Base-by-base conservation (phyloP, 1,284 basidiomycete genomes). In the Mycena sp. region DNA sequence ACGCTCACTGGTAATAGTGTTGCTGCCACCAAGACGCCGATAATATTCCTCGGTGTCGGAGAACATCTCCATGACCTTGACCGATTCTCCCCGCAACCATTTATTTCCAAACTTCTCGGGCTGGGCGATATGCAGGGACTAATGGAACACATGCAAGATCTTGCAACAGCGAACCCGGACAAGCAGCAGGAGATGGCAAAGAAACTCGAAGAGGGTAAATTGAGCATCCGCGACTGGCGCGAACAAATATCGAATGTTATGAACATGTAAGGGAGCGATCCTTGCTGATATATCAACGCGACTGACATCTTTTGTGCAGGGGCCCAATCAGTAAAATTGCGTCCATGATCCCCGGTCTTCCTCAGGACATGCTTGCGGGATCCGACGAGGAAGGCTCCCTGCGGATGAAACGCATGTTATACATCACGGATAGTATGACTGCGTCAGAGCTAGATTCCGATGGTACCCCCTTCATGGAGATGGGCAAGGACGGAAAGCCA, bases 351-450 rank as follows among this genome's bases (percentile, higher is more conserved):
- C 97, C 97, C 4, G 97, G 97, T 41, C 89, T 99, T 77, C 94
- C 96, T 20, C 93, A 95, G 75, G 95, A 96, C 54, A 86, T 99
- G 80, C 87, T 99, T 69, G 91, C 93, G 78, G 96, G 95, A 52
- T 93, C 93, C 39, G 95, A 96, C 79, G 96, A 98, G 80, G 97
- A 98, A 78, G 96, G 95, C 48, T 92, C 94, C 1, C 82, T 90
- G 75, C 93, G 95, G 72, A 93, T 99, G 91, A 99, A 99, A 84
- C 92, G 96, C 73, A 97, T 99, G 95, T 95, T 99, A 76, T 99
- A 95, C 85, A 99, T 99, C 80, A 98, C 96, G 30, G 97, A 99
- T 83, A 96, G 95, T 78, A 99, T 99, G 97, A 95, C 96, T 54
- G 89, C 92, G 20, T 85, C 86, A 68, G 98, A 99, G 83, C 90